A percentile compares a stretch with the other conserved stretches of the same genome.
Conservation (phyloP, 305 asterid species). For the Salvia sclarea region DNA sequence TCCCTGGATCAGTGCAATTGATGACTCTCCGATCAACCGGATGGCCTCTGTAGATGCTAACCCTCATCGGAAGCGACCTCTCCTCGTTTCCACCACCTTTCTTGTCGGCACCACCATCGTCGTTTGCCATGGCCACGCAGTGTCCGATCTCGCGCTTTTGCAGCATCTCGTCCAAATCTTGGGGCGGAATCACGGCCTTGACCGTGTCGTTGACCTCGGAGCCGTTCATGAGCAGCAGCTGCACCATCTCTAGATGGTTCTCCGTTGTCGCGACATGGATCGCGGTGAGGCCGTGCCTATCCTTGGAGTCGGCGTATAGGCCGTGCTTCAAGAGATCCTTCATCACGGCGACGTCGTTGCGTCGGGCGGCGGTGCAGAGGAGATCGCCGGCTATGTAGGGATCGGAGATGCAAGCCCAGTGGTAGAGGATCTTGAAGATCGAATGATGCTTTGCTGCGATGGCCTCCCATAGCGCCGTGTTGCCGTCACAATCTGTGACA, state of each 20-base stretch:
- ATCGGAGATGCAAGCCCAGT: slow-evolving; percentile 80
- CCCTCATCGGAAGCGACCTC: slow-evolving; percentile 36
- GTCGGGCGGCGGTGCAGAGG: slow-evolving; percentile 65
- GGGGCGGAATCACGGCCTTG: slow-evolving; percentile 35
- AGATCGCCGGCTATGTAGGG: slow-evolving; percentile 79
- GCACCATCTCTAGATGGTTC: slow-evolving; percentile 61
- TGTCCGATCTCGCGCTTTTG: slow-evolving; percentile 66
- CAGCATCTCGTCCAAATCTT: slow-evolving; percentile 47
- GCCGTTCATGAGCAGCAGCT: slow-evolving; percentile 71
- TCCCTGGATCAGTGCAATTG: slow-evolving; percentile 61
- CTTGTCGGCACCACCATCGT: no score
- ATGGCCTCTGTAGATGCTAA: slow-evolving; percentile 75
- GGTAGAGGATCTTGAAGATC: slow-evolving; percentile 67
- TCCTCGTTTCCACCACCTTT: no score
- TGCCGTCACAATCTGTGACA: slow-evolving; percentile 61
- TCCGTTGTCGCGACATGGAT: slow-evolving; percentile 57
- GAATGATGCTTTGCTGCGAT: slow-evolving; percentile 66
- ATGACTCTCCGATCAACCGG: slow-evolving; percentile 47
- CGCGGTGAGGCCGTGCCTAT: slow-evolving; percentile 67
- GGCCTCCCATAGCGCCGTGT: slow-evolving; percentile 89
- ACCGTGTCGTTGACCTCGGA: slow-evolving; percentile 57
- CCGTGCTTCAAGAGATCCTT: slow-evolving; percentile 72
- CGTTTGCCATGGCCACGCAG: slow-evolving; percentile 46
- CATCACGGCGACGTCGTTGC: slow-evolving; percentile 51
- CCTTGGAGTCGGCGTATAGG: slow-evolving; percentile 64